Conservation (phyloP, 2,329 filamentous ascomycete genomes). For the Zasmidium angulare region DNA sequence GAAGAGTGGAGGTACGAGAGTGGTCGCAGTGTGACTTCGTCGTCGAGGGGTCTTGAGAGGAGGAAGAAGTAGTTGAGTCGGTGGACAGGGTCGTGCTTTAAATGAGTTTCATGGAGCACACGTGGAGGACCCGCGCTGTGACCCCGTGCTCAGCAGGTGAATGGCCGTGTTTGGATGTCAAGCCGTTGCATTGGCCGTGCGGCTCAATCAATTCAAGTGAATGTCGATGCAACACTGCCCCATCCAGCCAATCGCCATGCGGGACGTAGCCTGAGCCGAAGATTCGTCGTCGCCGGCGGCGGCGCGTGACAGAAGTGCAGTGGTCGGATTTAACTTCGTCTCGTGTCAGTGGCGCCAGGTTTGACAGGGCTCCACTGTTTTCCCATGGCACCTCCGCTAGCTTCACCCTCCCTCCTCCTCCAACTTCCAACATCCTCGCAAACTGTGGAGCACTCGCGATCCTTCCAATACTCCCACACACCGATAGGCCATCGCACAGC, state of each 20-base stretch:
- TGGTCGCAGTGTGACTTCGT: not conserved
- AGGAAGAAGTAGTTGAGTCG: not conserved
- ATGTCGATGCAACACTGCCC: not conserved
- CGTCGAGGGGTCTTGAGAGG: not conserved
- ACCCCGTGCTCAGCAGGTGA: not conserved
- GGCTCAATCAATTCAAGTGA: not conserved
- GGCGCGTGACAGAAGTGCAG: not conserved
- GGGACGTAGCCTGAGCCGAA: not conserved
- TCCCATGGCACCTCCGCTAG: slow-evolving; percentile 5
- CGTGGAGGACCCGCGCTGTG: not conserved
- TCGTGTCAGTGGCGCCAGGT: not conserved
- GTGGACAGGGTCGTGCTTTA: not conserved
- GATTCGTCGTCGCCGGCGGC: not conserved
- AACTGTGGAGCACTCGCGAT: not conserved
- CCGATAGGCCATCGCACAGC: not conserved
- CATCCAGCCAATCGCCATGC: not conserved
- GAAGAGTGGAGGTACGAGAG: not conserved
- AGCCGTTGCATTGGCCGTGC: not conserved
- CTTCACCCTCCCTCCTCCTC: too few relatives aligned
- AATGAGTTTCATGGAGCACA: not conserved
- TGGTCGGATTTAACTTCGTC: not conserved
- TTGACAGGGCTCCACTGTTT: not conserved
- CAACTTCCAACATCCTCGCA: not conserved
- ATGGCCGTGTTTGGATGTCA: not conserved
- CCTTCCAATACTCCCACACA: not conserved